Conservation (phyloP, 306 rosid genomes). For the Myrica gale region DNA sequence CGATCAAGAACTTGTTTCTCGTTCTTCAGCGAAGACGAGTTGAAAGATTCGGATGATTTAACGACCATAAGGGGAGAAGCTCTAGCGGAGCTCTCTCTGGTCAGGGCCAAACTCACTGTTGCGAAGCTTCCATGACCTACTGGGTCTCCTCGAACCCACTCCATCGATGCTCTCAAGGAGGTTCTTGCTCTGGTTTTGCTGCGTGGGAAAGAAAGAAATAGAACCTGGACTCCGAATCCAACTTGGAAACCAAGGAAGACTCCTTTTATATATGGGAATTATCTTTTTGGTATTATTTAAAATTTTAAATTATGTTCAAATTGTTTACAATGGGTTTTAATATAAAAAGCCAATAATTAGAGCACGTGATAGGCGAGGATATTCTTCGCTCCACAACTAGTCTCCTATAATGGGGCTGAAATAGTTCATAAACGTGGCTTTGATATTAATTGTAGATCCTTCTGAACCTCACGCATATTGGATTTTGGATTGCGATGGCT, state of each 20-base stretch:
- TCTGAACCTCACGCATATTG: too few relatives aligned
- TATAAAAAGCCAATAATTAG: conserved; percentile 17
- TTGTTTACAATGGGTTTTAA: not conserved
- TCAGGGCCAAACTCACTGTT: conserved; percentile 47
- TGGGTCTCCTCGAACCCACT: conserved; percentile 71
- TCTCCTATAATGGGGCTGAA: conserved; percentile 21
- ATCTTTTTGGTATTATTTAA: not conserved
- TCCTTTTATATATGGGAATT: not conserved
- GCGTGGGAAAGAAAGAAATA: conserved; percentile 3
- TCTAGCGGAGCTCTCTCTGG: not conserved
- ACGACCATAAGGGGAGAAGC: conserved; percentile 47
- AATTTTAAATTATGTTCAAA: not conserved
- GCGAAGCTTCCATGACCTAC: conserved; percentile 80
- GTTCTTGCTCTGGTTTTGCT: not conserved
- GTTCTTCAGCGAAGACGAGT: conserved; percentile 40
- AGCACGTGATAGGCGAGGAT: conserved; percentile 74
- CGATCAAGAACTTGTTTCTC: conserved; percentile 52
- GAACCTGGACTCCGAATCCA: not conserved
- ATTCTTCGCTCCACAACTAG: conserved; percentile 26
- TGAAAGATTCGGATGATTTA: conserved; percentile 39
- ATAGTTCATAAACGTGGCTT: conserved; percentile 38
- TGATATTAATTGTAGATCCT: conserved; percentile 26
- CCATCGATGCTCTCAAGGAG: conserved; percentile 33
- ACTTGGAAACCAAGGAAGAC: not conserved
- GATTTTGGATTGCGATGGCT: not conserved